These are phyloP conservation scores for Protomyces lactucae-debilis DNA, from an alignment of 1,139 yeast species.

Conservation along the genomic window DNA sequence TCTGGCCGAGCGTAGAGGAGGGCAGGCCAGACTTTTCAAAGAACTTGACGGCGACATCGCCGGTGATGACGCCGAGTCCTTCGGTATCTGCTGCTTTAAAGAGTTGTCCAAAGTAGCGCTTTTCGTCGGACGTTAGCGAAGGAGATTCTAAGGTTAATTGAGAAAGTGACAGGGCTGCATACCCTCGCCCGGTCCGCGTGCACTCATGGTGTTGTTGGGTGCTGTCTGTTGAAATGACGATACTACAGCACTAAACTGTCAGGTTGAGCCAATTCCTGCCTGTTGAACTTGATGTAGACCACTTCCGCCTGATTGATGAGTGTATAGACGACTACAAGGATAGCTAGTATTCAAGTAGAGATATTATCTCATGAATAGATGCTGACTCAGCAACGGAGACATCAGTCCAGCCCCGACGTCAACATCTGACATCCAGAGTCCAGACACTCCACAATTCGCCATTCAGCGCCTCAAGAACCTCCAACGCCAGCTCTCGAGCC, in stretches of 20 bases:
- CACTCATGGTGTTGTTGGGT: not conserved
- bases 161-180: not conserved
- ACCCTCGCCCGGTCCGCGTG: not conserved
- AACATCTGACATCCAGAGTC: no score
- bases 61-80: conserved; percentile 75
- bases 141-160: not conserved
- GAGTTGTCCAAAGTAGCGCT: conserved; percentile 62
- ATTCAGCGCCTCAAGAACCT: not conserved
- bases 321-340: no score
- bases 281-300: no score
- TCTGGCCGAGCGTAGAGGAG: conserved; percentile 72
- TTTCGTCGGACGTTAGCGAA: conserved; percentile 69
- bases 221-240: no score
- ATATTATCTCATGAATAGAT: not conserved
- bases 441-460: not conserved
- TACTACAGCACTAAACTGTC: no score
- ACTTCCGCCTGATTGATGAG: no score
- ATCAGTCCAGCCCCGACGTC: no score
- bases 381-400: not conserved
- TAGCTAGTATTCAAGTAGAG: no score
- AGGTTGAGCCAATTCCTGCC: no score
- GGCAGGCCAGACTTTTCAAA: conserved; percentile 84
- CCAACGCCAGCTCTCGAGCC: not conserved
- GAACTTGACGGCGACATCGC: conserved; percentile 79
- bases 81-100: conserved; percentile 79